Conservation (phyloP, 2,329 filamentous ascomycete genomes). For the Chrysoporthe deuterocubensis region DNA sequence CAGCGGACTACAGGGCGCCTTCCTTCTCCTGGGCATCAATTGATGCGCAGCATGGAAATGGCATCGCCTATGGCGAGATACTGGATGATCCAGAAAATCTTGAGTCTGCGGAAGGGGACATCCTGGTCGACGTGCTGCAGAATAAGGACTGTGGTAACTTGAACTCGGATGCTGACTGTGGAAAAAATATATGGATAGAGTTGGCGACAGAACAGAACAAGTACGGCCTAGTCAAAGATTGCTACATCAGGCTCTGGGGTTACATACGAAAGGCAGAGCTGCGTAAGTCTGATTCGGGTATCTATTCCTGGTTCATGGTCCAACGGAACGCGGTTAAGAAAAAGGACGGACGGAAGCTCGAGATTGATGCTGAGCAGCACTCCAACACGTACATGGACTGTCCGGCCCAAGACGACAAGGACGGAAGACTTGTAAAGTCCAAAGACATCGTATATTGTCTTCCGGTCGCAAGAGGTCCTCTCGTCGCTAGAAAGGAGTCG, state of each 20-base stretch:
- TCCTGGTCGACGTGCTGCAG: conserved; percentile 4
- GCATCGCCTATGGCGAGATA: conserved; percentile 12
- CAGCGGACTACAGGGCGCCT: not conserved
- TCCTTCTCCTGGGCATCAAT: conserved; percentile 25
- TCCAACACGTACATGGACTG: conserved; percentile 13
- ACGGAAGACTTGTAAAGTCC: not conserved
- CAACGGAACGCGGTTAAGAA: not conserved
- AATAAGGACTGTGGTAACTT: not conserved
- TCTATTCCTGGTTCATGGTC: conserved; percentile 4
- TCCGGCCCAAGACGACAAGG: conserved; percentile 2
- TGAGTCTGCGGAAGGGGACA: not conserved
- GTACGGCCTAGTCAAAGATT: not conserved
- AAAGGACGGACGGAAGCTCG: too few relatives aligned
- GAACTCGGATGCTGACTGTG: too few relatives aligned
- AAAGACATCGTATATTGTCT: conserved; percentile 10
- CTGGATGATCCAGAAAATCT: not conserved
- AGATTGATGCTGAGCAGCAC: not conserved
- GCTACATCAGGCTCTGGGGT: conserved; percentile 8
- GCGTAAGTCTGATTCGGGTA: not conserved
- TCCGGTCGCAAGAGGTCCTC: not conserved
- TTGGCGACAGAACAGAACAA: not conserved
- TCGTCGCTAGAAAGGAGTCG: not conserved
- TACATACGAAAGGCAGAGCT: not conserved
- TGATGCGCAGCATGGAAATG: not conserved
- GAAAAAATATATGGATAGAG: too few relatives aligned